A percentile compares a stretch with the other conserved stretches of the same genome.
These are phyloP conservation scores for Perkinsus marinus DNA, from an alignment of 169 alveolate genomes.

Conservation along the genomic window DNA sequence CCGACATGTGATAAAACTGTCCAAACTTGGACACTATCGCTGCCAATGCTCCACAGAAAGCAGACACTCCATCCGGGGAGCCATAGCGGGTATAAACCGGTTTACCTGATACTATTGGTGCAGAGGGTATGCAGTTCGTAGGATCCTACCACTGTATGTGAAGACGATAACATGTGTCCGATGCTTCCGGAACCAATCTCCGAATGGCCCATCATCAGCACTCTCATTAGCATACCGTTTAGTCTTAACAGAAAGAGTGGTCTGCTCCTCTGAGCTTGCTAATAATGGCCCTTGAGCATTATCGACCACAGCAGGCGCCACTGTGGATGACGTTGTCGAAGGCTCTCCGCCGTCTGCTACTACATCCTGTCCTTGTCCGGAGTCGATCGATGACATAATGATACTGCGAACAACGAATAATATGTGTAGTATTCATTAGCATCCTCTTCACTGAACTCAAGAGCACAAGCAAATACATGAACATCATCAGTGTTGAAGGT, in stretches of 20 bases:
- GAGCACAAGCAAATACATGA: too few species aligned
- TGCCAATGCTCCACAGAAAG: not conserved
- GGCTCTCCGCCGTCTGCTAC: too few species aligned
- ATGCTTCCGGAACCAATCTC: not conserved
- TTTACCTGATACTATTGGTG: not conserved
- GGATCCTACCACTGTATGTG: not conserved
- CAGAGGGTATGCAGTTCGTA: not conserved
- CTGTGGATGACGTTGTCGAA: too few species aligned
- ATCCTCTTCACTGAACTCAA: too few species aligned
- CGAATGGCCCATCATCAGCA: not conserved
- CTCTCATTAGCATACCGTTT: not conserved
- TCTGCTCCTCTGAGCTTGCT: not conserved
- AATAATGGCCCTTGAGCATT: not conserved
- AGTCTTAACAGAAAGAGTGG: not conserved
- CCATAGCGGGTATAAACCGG: slow-evolving; percentile 2
- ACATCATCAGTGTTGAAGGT: too few species aligned
- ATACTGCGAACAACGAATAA: too few species aligned
- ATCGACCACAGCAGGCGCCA: not conserved
- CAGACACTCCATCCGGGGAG: not conserved
- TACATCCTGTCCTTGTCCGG: too few species aligned
- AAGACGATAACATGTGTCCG: not conserved
- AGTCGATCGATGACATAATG: too few species aligned
- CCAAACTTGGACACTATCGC: not conserved
- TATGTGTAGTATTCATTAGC: too few species aligned
- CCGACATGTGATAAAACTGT: not conserved